phyloP scores from a whole-genome alignment of 2,329 filamentous ascomycete genomes.

The Neoarthrinium moseri region DNA sequence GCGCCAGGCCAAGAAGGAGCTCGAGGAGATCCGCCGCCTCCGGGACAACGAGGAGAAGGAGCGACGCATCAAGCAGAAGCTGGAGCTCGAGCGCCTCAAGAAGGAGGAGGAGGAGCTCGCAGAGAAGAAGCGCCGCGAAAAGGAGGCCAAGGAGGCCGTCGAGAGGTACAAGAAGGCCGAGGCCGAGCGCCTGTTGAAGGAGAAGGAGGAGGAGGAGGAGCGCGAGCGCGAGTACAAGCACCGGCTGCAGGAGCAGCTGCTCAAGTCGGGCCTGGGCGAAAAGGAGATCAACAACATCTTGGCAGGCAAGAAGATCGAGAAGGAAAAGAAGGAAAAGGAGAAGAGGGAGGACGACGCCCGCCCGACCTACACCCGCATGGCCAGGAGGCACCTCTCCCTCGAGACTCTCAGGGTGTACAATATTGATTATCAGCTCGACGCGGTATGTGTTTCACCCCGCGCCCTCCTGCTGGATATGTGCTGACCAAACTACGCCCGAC shows the following conservation, averaged over 20 bases:
- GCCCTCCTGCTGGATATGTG: background rate
- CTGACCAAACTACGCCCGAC: constrained; percentile 16
- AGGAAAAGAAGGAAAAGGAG: constrained; percentile 43
- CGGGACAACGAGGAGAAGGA: constrained; percentile 50
- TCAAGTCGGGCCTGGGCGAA: constrained; percentile 58
- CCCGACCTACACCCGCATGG: constrained; percentile 64
- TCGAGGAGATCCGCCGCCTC: constrained; percentile 34
- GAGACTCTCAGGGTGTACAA: constrained; percentile 57
- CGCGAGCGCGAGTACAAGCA: constrained; percentile 54
- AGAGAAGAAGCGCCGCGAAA: constrained; percentile 41
- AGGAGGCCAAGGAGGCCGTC: constrained; percentile 48
- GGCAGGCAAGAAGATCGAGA: constrained; percentile 40
- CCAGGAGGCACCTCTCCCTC: constrained; percentile 58
- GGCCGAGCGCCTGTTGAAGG: constrained; percentile 43
- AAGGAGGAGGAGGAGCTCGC: constrained; percentile 44
- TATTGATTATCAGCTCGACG: constrained; percentile 58
- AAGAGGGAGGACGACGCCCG: constrained; percentile 29
- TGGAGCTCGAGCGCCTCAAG: constrained; percentile 47
- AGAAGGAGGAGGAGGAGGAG: constrained; percentile 46
- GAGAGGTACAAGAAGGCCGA: constrained; percentile 51
- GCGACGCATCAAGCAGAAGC: constrained; percentile 49
- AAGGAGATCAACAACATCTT: constrained; percentile 58
- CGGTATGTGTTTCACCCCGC: constrained; percentile 37
- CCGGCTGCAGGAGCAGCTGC: constrained; percentile 56
- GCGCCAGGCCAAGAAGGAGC: constrained; percentile 30